Percentiles rank a stretch among this genome's conserved stretches.
These are phyloP conservation scores for Torrubiellomyces zombiae DNA, from an alignment of 2,329 filamentous ascomycete species.

Conservation along the genomic window DNA sequence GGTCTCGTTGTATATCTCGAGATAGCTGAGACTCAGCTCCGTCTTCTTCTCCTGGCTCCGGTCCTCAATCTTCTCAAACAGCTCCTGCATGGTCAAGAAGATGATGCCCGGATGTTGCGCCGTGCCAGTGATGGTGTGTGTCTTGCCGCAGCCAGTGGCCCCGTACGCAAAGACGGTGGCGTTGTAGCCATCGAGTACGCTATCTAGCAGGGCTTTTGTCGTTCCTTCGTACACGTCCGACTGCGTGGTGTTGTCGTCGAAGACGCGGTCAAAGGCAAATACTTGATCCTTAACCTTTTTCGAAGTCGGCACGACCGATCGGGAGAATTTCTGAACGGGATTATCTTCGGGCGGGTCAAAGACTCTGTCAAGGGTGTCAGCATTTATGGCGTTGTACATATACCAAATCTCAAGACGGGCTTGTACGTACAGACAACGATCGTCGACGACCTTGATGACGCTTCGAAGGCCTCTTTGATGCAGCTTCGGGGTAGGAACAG, in stretches of 20 bases:
- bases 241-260: conserved; percentile 88
- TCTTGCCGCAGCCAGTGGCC: conserved; percentile 95
- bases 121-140: conserved; percentile 90
- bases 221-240: conserved; percentile 91
- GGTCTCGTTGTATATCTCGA: conserved; percentile 98
- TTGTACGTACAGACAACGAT: conserved; percentile 71
- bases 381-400: neutral
- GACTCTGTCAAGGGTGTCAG: conserved; percentile 42
- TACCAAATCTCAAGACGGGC: neutral
- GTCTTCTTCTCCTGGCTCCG: conserved; percentile 71
- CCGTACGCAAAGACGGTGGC: conserved; percentile 97
- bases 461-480: conserved; percentile 73
- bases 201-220: conserved; percentile 78
- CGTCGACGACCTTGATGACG: conserved; percentile 92
- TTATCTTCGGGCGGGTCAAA: conserved; percentile 96
- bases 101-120: conserved; percentile 91
- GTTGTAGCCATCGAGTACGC: conserved; percentile 93
- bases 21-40: conserved; percentile 81
- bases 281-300: conserved; percentile 96
- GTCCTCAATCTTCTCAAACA: conserved; percentile 92
- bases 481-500: conserved; percentile 66
- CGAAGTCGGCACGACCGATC: conserved; percentile 63
- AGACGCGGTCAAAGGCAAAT: conserved; percentile 90
- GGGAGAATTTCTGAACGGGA: conserved; percentile 73
- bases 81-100: conserved; percentile 96